Evolutionary conservation across 345 rosid genomes (phyloP).

Genomic region (Ceriops tagal): DNA sequence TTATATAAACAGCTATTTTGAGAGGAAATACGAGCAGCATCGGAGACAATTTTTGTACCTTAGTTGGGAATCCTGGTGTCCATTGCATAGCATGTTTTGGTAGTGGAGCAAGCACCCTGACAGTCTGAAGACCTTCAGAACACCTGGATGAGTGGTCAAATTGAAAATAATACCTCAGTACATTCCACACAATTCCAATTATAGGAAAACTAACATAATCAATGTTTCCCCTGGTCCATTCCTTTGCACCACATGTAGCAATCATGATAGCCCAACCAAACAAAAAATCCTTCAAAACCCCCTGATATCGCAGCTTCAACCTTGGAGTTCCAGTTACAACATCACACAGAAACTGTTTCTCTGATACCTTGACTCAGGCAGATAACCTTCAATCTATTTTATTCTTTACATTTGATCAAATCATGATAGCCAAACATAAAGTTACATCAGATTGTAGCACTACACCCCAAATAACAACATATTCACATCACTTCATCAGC

Average conservation of each 20-base stretch:
- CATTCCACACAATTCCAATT: not conserved
- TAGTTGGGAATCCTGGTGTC: conserved; percentile 91
- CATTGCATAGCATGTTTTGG: conserved; percentile 84
- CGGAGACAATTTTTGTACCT: conserved; percentile 35
- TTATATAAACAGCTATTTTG: not conserved
- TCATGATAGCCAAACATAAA: too few species aligned
- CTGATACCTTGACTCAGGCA: too few species aligned
- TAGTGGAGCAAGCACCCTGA: conserved; percentile 84
- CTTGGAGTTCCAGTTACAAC: not conserved
- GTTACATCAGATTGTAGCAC: not conserved
- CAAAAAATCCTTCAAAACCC: not conserved
- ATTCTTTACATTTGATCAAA: too few species aligned
- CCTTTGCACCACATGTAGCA: not conserved
- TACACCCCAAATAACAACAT: not conserved
- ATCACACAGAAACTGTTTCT: not conserved
- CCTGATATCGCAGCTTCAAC: not conserved
- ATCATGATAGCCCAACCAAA: not conserved
- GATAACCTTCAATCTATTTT: too few species aligned
- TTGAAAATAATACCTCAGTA: not conserved
- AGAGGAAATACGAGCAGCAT: too few species aligned
- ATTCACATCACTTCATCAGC: not conserved
- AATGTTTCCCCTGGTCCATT: not conserved
- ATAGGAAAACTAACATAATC: not conserved
- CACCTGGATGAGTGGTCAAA: conserved; percentile 45
- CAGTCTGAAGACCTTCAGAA: conserved; percentile 83